Conservation (phyloP, 768 basidiomycete genomes). For the Tylopilus vinaceipallidus region DNA sequence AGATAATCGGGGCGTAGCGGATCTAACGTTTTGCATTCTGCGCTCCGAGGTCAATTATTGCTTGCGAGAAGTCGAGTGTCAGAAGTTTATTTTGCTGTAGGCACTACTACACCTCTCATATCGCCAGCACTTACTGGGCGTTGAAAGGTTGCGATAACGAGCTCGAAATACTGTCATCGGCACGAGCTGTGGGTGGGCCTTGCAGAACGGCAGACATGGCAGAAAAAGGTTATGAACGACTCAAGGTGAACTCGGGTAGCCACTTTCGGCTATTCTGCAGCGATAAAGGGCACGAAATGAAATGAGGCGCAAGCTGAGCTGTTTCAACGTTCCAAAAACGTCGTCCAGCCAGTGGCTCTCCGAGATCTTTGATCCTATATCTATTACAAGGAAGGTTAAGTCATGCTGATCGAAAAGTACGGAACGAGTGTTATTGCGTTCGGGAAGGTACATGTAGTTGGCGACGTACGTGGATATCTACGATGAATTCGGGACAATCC, state of each 20-base stretch:
- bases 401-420: neutral
- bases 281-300: neutral
- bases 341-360: neutral
- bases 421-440: neutral
- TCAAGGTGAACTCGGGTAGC: neutral
- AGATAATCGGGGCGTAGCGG: too few relatives aligned
- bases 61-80: neutral
- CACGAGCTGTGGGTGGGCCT: neutral
- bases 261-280: too few relatives aligned
- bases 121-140: neutral
- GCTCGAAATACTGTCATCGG: neutral
- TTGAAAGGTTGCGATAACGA: neutral
- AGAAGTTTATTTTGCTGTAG: neutral
- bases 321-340: neutral
- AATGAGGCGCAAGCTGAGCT: neutral
- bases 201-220: neutral
- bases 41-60: slow-evolving; percentile 1
- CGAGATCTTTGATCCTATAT: neutral
- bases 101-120: neutral
- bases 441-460: neutral
- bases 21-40: slow-evolving; percentile 6
- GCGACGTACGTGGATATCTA: slow-evolving; percentile 21
- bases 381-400: neutral
- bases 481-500: slow-evolving; percentile 21
- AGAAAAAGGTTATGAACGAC: neutral